Base-by-base conservation (phyloP, 2,329 filamentous ascomycete species). In the Graphilbum sp. region DNA sequence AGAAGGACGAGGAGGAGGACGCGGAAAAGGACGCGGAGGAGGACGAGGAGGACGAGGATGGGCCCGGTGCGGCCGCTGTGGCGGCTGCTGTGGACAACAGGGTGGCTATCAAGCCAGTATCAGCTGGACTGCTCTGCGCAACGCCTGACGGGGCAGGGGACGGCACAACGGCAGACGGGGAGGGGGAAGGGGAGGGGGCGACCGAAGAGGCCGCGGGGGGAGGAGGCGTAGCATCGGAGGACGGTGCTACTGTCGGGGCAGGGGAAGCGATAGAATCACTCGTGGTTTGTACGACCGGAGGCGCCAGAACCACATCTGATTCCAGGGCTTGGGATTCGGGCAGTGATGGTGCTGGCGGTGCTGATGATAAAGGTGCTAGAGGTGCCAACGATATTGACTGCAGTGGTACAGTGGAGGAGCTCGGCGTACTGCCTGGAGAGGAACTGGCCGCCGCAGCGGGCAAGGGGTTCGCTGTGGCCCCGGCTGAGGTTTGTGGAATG, bases 371-470 rank as follows among this genome's bases (percentile, higher is more conserved):
- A 19, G 8, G 17, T 20, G 13, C 8, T 23, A 19, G 7, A 34
- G 33, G 10, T 46, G 46, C n/a, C n/a, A n/a, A n/a, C n/a, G n/a
- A n/a, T n/a, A n/a, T n/a, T n/a, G n/a, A n/a, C n/a, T n/a, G n/a
- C n/a, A n/a, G n/a, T n/a, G n/a, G n/a, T n/a, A n/a, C n/a, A n/a
- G n/a, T n/a, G n/a, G n/a, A n/a, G n/a, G n/a, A n/a, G n/a, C 48
- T 58, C 46, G 55, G 54, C 54, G 57, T 60, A 59, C 56, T 60
- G 25, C n/a, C n/a, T n/a, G n/a, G n/a, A n/a, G n/a, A n/a, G n/a
- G n/a, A n/a, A n/a, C n/a, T n/a, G n/a, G n/a, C n/a, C n/a, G n/a
- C n/a, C n/a, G n/a, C n/a, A n/a, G n/a, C n/a, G n/a, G n/a, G n/a
- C n/a, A n/a, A n/a, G n/a, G n/a, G n/a, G n/a, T n/a, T n/a, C n/a